These are phyloP conservation scores for Fusarium sp. DNA, from an alignment of 2,329 filamentous ascomycete genomes.

Conservation along the genomic window DNA sequence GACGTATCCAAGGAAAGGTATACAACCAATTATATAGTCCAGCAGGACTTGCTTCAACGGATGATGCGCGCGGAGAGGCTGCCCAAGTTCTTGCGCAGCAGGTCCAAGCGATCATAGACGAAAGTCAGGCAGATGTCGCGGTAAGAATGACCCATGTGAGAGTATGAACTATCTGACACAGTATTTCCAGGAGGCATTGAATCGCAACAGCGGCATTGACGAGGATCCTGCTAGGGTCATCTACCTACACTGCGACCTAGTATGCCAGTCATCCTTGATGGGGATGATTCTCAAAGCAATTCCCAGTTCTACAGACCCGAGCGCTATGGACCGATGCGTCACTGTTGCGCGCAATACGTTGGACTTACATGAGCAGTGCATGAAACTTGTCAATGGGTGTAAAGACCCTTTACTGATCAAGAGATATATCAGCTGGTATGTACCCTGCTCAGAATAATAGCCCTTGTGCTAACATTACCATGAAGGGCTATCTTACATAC, in stretches of 20 bases:
- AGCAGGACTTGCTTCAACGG: background rate
- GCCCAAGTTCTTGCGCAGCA: constrained; percentile 10
- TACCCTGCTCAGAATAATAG: no score
- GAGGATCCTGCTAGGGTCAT: constrained; percentile 44
- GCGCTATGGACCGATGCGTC: constrained; percentile 44
- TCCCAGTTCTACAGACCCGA: background rate
- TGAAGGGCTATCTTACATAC: constrained; percentile 50
- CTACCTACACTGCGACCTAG: constrained; percentile 50
- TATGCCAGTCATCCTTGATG: constrained; percentile 51
- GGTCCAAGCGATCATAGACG: constrained; percentile 23
- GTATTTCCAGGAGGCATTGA: constrained; percentile 7
- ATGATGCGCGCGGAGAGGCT: background rate
- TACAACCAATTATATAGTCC: constrained; percentile 52
- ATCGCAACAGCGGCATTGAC: background rate
- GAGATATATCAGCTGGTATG: constrained; percentile 53
- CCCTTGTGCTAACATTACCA: background rate
- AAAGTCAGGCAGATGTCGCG: constrained; percentile 15
- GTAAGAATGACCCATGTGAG: background rate
- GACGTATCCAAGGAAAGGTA: constrained; percentile 47
- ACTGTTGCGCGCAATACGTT: constrained; percentile 49
- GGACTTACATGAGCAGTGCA: constrained; percentile 51
- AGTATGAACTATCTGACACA: background rate
- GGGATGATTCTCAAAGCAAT: constrained; percentile 49
- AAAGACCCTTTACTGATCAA: constrained; percentile 46
- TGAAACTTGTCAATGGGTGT: constrained; percentile 40